Percentiles rank a stretch among this genome's conserved stretches.
Conservation (phyloP, 2,329 filamentous ascomycete genomes). For the Biscogniauxia mediterranea region DNA sequence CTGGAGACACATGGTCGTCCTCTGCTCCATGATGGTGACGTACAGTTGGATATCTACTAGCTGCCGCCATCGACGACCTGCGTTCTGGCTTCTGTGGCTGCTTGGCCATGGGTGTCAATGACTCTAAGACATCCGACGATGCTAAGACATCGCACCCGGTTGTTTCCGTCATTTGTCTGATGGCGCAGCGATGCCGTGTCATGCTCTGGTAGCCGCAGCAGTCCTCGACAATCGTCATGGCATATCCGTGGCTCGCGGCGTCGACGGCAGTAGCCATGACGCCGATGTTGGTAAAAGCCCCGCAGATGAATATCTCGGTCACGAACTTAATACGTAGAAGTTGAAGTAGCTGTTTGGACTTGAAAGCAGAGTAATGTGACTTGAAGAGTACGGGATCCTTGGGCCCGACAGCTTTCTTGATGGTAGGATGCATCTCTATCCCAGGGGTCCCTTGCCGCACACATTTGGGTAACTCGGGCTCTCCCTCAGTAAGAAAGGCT, state of each 20-base stretch:
- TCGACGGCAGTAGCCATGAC: constrained; percentile 91
- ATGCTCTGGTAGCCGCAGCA: constrained; percentile 79
- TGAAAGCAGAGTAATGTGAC: constrained; percentile 85
- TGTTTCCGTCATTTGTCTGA: constrained; percentile 69
- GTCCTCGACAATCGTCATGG: constrained; percentile 84
- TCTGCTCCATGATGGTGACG: constrained; percentile 23
- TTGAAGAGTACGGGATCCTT: constrained; percentile 60
- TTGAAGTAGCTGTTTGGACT: constrained; percentile 68
- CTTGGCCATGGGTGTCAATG: constrained; percentile 26
- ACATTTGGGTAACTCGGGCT: constrained; percentile 36
- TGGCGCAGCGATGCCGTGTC: constrained; percentile 65
- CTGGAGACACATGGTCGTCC: constrained; percentile 21
- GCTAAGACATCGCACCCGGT: constrained; percentile 69
- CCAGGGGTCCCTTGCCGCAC: constrained; percentile 46
- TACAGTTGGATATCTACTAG: constrained; percentile 28
- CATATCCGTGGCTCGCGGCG: constrained; percentile 81
- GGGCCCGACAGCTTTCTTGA: constrained; percentile 45
- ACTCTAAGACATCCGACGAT: constrained; percentile 55
- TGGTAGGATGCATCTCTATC: constrained; percentile 41
- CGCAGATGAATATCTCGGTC: constrained; percentile 86
- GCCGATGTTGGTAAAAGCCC: constrained; percentile 81
- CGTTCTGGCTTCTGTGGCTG: constrained; percentile 15
- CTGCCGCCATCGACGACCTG: constrained; percentile 13
- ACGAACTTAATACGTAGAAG: constrained; percentile 82
- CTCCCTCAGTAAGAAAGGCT: constrained; percentile 42